A percentile compares a stretch with the other conserved stretches of the same genome.
Conservation (phyloP, 495 filamentous ascomycete species). For the Ramalina peruviana region DNA sequence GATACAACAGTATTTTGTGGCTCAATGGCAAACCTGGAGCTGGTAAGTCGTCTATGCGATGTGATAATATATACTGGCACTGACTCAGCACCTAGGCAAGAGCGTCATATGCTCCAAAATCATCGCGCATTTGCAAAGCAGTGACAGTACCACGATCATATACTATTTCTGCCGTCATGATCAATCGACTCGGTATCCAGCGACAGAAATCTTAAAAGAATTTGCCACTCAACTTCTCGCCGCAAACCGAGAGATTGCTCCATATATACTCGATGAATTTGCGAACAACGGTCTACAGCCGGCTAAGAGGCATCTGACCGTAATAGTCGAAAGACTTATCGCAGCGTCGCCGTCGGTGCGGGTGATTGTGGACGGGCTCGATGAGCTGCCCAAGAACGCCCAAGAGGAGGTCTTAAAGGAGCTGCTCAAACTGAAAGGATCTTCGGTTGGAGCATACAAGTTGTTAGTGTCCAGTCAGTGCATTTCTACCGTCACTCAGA, state of each 20-base stretch:
- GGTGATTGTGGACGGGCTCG: constrained; percentile 14
- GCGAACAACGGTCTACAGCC: constrained; percentile 9
- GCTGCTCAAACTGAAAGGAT: constrained; percentile 1
- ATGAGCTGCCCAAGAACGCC: constrained; percentile 10
- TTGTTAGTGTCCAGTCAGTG: constrained; percentile 11
- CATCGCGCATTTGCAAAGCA: constrained; percentile 6
- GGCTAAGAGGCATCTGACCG: constrained; percentile 3
- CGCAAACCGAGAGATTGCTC: constrained; percentile 6
- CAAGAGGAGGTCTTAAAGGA: constrained; percentile 9
- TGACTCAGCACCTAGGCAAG: constrained; percentile 8
- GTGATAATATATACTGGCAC: neutral
- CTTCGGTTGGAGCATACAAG: constrained; percentile 2
- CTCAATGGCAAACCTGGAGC: constrained; percentile 13
- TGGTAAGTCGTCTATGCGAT: constrained; percentile 2
- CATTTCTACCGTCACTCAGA: neutral
- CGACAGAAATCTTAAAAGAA: constrained; percentile 7
- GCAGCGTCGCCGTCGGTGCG: constrained; percentile 5
- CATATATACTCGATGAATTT: constrained; percentile 12
- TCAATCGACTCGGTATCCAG: neutral
- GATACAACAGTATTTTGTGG: constrained; percentile 5
- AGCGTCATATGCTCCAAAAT: constrained; percentile 15
- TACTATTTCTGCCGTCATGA: constrained; percentile 12
- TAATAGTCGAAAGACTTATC: constrained; percentile 8
- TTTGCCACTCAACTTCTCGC: constrained; percentile 9
- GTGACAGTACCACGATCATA: neutral